Evolutionary conservation across 768 basidiomycete genomes (phyloP), one percentile per base, ranked within the genome.

Genomic region (Lyophyllum atratum): DNA sequence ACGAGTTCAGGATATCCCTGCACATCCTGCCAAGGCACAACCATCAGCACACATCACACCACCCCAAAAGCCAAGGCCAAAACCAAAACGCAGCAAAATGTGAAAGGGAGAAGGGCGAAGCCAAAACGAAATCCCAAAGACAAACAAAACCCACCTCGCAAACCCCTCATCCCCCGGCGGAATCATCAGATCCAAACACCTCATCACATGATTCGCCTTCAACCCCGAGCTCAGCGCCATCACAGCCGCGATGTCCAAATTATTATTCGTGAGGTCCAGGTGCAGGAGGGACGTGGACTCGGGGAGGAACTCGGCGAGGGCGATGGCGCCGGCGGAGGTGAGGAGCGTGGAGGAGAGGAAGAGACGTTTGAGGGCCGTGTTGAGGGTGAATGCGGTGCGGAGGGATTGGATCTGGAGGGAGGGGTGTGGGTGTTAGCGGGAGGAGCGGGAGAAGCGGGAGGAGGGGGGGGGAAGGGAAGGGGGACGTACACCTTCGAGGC

Each of bases 221-320:
- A 99, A 74, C 0, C 95, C 92, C 2, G 86, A 87, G 53, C 85
- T 89, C 22, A 99, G 83, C 0, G 97, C 97, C 85, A 98, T 89
- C 3, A 97, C 90, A 17, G 93, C 95, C 0, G 95, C 95, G 33
- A 94, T 79, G 66, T 94, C 94, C 29, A 98, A 75, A 6, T 78
- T 72, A 69, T 96, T 96, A 63, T 81, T 75, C 0, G 94, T 97
- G 26, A 97, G 74, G 71, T 98, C 97, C 52, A 99, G 85, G 70
- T 98, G 95, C 0, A 98, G 79, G 4, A 99, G 79, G 0, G 89
- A 90, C 17, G 80, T 82, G 0, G 92, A 88, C 69, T 98, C 95
- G 0, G 95, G 95, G 0, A 98, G 83, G 76, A 97, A 98, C 70
- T 98, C 96, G 2, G 96, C 97, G 1, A 98, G 82, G 0, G 93